phyloP scores from a whole-genome alignment of 2,329 filamentous ascomycete genomes.

The Colletotrichum destructivum region DNA sequence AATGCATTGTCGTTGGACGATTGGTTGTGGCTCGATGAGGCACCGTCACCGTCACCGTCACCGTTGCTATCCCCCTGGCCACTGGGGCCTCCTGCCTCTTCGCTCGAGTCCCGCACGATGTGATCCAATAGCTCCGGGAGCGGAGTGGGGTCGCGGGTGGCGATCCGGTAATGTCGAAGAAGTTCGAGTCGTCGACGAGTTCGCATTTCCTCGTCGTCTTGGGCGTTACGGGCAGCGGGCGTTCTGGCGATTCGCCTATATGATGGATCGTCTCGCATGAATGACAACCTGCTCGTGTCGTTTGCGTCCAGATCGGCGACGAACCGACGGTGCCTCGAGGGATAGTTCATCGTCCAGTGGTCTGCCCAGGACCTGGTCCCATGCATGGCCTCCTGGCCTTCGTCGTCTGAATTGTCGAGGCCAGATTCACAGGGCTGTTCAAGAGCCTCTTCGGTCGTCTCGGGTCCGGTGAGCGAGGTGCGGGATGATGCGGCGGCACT shows the following conservation, averaged over 20 bases:
- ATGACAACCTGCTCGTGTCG: constrained; percentile 35
- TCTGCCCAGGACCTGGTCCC: constrained; percentile 31
- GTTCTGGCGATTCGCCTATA: background rate
- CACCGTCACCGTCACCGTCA: constrained; percentile 31
- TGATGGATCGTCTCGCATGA: constrained; percentile 31
- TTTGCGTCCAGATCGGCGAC: constrained; percentile 37
- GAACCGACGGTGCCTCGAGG: constrained; percentile 41
- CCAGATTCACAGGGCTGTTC: constrained; percentile 67
- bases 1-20: constrained; percentile 56
- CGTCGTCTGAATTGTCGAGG: constrained; percentile 70
- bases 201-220: constrained; percentile 33
- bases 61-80: constrained; percentile 26
- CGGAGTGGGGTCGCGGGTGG: constrained; percentile 26
- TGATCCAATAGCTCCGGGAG: constrained; percentile 28
- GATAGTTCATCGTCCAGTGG: constrained; percentile 40
- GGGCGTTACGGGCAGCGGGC: background rate
- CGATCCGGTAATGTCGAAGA: constrained; percentile 31
- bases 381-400: constrained; percentile 52
- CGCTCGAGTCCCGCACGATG: constrained; percentile 30
- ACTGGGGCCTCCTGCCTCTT: constrained; percentile 21
- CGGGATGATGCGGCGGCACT: constrained; percentile 61
- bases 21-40: constrained; percentile 36
- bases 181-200: constrained; percentile 35
- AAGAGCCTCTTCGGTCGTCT: constrained; percentile 52
- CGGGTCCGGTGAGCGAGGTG: constrained; percentile 62